These are phyloP conservation scores for Floccularia luteovirens DNA, from an alignment of 768 basidiomycete genomes.

Conservation along the genomic window DNA sequence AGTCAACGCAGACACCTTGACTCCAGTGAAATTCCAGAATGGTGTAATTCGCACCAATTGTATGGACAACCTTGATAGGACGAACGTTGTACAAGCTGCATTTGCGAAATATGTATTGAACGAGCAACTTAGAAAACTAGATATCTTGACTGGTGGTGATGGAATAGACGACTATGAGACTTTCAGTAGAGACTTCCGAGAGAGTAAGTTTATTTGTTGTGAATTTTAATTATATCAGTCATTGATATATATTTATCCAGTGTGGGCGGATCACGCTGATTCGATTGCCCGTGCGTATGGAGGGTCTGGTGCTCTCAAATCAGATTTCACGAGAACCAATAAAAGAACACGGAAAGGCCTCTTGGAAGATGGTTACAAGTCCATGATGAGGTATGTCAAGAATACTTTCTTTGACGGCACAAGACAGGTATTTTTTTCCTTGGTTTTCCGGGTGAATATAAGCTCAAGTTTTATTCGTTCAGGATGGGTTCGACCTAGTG, in stretches of 20 bases:
- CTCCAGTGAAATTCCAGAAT: slow-evolving; percentile 52
- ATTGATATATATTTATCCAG: slow-evolving; percentile 30
- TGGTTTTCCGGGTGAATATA: slow-evolving; percentile 1
- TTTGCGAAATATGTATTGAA: slow-evolving; percentile 82
- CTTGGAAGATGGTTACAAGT: slow-evolving; percentile 84
- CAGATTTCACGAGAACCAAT: slow-evolving; percentile 93
- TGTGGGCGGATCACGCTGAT: slow-evolving; percentile 98
- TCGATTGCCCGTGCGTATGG: slow-evolving; percentile 84
- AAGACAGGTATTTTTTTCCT: slow-evolving; percentile 52
- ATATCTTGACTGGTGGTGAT: slow-evolving; percentile 64
- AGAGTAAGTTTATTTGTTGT: slow-evolving; percentile 51
- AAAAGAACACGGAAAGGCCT: slow-evolving; percentile 75
- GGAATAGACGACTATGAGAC: slow-evolving; percentile 76
- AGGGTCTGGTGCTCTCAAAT: slow-evolving; percentile 93
- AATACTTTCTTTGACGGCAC: slow-evolving; percentile 97
- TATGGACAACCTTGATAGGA: slow-evolving; percentile 95
- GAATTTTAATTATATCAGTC: neutral
- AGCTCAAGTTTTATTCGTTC: slow-evolving; percentile 4
- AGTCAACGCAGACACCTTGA: slow-evolving; percentile 37
- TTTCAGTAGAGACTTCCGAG: slow-evolving; percentile 78
- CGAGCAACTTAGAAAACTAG: slow-evolving; percentile 65
- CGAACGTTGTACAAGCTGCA: slow-evolving; percentile 93
- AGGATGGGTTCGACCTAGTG: slow-evolving; percentile 94
- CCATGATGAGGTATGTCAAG: slow-evolving; percentile 78
- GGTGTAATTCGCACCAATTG: slow-evolving; percentile 92